These are phyloP conservation scores for Cerioporus squamosus DNA, from an alignment of 1,284 basidiomycete species.

Conservation along the genomic window DNA sequence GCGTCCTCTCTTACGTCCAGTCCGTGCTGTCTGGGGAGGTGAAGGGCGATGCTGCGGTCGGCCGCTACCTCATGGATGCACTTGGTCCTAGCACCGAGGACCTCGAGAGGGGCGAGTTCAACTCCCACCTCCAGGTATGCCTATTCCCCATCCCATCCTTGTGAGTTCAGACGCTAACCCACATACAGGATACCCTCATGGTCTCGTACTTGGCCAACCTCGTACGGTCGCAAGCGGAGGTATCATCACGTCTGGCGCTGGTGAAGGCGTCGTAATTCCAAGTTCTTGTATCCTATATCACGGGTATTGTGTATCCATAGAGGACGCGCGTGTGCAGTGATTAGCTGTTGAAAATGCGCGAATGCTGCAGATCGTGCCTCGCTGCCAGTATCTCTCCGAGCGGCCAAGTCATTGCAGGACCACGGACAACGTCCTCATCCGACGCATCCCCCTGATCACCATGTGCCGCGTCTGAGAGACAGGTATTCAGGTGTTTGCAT, in stretches of 20 bases:
- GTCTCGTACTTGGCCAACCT: constrained; percentile 95
- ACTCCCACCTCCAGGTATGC: constrained; percentile 72
- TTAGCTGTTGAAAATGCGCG: constrained; percentile 93
- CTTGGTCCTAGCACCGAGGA: constrained; percentile 72
- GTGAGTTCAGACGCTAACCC: not conserved
- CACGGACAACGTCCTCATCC: constrained; percentile 34
- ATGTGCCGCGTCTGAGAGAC: constrained; percentile 19
- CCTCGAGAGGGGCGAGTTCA: constrained; percentile 76
- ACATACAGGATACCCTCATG: constrained; percentile 84
- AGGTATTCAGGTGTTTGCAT: constrained; percentile 53
- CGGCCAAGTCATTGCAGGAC: constrained; percentile 93
- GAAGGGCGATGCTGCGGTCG: constrained; percentile 86
- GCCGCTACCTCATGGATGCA: constrained; percentile 92
- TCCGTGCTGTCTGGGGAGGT: constrained; percentile 80
- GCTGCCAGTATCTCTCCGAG: constrained; percentile 92
- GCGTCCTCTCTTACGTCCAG: constrained; percentile 87
- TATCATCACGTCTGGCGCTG: constrained; percentile 88
- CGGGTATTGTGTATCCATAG: constrained; percentile 23
- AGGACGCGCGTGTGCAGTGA: constrained; percentile 19
- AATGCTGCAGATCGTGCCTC: constrained; percentile 94
- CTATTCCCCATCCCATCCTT: not conserved
- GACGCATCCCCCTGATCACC: not conserved
- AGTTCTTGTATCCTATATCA: constrained; percentile 20
- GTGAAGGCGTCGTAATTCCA: constrained; percentile 42
- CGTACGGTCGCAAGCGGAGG: constrained; percentile 92